Base-by-base conservation (phyloP, 108 stramenopile genomes). In the Seminavis robusta region DNA sequence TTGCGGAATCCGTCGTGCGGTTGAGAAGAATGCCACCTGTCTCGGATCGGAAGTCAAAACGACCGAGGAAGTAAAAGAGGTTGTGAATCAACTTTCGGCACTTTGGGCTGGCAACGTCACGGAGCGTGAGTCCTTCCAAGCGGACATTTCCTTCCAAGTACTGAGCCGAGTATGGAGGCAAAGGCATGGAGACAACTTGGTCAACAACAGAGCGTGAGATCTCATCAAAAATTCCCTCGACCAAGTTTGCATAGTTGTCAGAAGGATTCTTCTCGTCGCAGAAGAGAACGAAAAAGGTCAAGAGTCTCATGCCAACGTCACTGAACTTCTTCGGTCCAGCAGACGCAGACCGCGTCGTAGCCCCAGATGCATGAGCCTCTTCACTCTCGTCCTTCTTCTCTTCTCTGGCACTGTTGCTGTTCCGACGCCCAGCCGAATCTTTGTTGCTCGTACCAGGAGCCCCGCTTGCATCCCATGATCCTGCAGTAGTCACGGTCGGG, bases 211-310 rank as follows among this genome's bases (percentile, higher is more conserved):
- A 44, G 34, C 67, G 69, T 24, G 52, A 47, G 2, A 76, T n/a
- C 11, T 61, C 63, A 25, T 75, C 63, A 28, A 75, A 37, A 46
- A 81, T 69, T 11, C 25, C 58, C 47, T 67, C 60, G 5, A 81
- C 67, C 42, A 72, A 66, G 9, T 45, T 33, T 10, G 39, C 25
- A 40, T 81, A 76, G 45, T 71, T 69, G 49, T 81, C 80, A n/a
- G 59, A 49, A 9, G 67, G 71, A 28, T 64, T 56, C 20, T 60
- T 61, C n/a, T 25, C 33, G 41, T 73, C 47, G 41, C 56, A 41
- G 54, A 65, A 73, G 3, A 71, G 55, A 26, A 63, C 59, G 39
- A 81, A 76, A 46, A 81, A 81, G 30, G 57, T 63, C 74, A 69
- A 81, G 0, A 81, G 15, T 28, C 80, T 40, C 52, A 49, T 52